These are phyloP conservation scores for Fusarium buxicola DNA, from an alignment of 2,329 filamentous ascomycete species.

Conservation along the genomic window DNA sequence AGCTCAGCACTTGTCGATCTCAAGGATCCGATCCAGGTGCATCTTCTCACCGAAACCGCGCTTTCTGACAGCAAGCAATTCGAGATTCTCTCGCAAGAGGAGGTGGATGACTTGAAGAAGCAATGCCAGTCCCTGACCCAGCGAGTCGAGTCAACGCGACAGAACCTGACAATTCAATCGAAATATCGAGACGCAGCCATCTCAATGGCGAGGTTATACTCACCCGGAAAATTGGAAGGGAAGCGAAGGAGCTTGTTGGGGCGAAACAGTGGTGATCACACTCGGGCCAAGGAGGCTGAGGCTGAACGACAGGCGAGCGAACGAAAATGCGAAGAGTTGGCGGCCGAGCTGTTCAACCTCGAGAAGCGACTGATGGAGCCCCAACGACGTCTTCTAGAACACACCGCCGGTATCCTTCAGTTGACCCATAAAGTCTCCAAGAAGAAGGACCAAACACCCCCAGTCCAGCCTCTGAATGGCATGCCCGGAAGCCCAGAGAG, in stretches of 20 bases:
- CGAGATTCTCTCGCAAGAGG: slow-evolving; percentile 88
- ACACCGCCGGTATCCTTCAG: slow-evolving; percentile 92
- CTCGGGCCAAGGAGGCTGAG: slow-evolving; percentile 72
- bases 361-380: slow-evolving; percentile 82
- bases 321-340: slow-evolving; percentile 86
- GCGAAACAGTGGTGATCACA: slow-evolving; percentile 62
- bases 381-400: slow-evolving; percentile 82
- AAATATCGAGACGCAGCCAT: slow-evolving; percentile 95
- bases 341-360: slow-evolving; percentile 81
- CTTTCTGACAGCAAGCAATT: slow-evolving; percentile 88
- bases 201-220: slow-evolving; percentile 85
- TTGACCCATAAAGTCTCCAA: slow-evolving; percentile 85
- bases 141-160: slow-evolving; percentile 83
- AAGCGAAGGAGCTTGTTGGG: slow-evolving; percentile 62
- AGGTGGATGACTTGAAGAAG: slow-evolving; percentile 92
- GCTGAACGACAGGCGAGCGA: slow-evolving; percentile 79
- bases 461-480: slow-evolving; percentile 60
- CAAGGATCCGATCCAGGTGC: slow-evolving; percentile 83
- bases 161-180: slow-evolving; percentile 87
- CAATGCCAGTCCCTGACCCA: slow-evolving; percentile 78
- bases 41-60: slow-evolving; percentile 93
- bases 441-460: slow-evolving; percentile 60
- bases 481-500: slow-evolving; percentile 82
- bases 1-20: slow-evolving; percentile 70
- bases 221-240: slow-evolving; percentile 62